Evolutionary conservation across 2,329 filamentous ascomycete genomes (phyloP).

Genomic region (Scedosporium minutisporum): DNA sequence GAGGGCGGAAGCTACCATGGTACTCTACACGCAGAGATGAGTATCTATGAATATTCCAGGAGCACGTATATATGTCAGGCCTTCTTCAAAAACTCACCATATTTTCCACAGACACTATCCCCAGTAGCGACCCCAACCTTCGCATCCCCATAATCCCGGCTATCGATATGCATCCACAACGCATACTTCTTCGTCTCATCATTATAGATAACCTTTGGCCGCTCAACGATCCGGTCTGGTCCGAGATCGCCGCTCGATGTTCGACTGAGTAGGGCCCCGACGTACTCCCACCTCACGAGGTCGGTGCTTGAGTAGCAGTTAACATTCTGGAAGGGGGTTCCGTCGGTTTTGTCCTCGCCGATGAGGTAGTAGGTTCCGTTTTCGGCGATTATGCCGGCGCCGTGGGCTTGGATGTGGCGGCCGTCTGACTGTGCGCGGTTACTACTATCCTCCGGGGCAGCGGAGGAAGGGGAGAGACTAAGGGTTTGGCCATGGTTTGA

Average conservation of each 20-base stretch:
- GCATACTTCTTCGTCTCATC: constrained; percentile 54
- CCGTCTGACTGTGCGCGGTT: constrained; percentile 27
- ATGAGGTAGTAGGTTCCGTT: constrained; percentile 55
- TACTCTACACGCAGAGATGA: constrained; percentile 10
- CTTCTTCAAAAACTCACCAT: constrained; percentile 19
- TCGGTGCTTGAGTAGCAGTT: constrained; percentile 58
- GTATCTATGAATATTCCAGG: too few relatives aligned
- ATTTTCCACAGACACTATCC: constrained; percentile 49
- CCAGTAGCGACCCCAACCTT: constrained; percentile 55
- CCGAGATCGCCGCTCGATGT: constrained; percentile 47
- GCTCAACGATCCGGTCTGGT: constrained; percentile 52
- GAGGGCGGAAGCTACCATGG: constrained; percentile 23
- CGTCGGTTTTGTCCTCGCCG: constrained; percentile 60
- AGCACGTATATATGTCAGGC: too few relatives aligned
- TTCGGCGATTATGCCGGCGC: constrained; percentile 52
- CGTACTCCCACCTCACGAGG: constrained; percentile 55
- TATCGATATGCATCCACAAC: constrained; percentile 62
- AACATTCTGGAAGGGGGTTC: constrained; percentile 50
- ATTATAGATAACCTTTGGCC: constrained; percentile 62
- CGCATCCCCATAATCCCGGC: constrained; percentile 50
- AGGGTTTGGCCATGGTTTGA: neutral
- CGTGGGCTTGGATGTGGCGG: constrained; percentile 56
- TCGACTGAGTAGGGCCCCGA: constrained; percentile 46
- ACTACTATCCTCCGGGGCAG: neutral
- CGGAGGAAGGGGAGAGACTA: neutral